These are phyloP conservation scores for Auricularia sp. DNA, from an alignment of 768 basidiomycete genomes.

Conservation along the genomic window DNA sequence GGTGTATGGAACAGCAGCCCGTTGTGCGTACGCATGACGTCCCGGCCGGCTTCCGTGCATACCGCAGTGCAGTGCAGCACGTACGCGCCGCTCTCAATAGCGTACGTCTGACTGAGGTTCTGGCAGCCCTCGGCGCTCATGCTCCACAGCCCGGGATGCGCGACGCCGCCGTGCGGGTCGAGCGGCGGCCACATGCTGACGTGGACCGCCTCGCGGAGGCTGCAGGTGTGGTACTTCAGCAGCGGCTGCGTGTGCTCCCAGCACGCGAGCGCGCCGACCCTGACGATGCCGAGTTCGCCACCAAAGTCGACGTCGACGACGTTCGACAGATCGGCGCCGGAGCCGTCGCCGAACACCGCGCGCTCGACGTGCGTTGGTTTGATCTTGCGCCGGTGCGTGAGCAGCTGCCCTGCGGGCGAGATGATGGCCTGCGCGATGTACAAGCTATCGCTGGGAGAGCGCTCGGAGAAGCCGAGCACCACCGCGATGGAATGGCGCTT, in stretches of 20 bases:
- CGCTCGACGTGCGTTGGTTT: slow-evolving; percentile 12
- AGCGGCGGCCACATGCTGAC: neutral
- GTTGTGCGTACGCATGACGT: too few species aligned
- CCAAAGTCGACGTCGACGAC: slow-evolving; percentile 1
- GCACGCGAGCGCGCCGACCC: slow-evolving; percentile 4
- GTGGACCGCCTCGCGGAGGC: neutral
- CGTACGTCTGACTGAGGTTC: too few species aligned
- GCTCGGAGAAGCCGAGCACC: neutral
- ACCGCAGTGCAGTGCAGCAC: too few species aligned
- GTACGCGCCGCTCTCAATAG: too few species aligned
- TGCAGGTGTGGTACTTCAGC: neutral
- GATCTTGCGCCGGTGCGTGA: slow-evolving; percentile 4
- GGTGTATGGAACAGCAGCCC: too few species aligned
- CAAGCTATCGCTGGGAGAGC: neutral
- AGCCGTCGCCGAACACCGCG: slow-evolving; percentile 7
- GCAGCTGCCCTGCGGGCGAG: slow-evolving; percentile 2
- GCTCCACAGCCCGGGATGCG: too few species aligned
- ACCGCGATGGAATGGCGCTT: neutral
- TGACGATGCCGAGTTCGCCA: neutral
- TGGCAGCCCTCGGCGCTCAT: too few species aligned
- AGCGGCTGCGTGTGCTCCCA: slow-evolving; percentile 4
- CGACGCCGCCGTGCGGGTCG: too few species aligned
- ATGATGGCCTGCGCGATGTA: slow-evolving; percentile 5
- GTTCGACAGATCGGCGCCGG: neutral
- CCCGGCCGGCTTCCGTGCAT: too few species aligned